Evolutionary conservation across 2,329 filamentous ascomycete species (phyloP), one percentile per base, ranked within the genome.

Genomic region (Purpureocillium lavendulum): DNA sequence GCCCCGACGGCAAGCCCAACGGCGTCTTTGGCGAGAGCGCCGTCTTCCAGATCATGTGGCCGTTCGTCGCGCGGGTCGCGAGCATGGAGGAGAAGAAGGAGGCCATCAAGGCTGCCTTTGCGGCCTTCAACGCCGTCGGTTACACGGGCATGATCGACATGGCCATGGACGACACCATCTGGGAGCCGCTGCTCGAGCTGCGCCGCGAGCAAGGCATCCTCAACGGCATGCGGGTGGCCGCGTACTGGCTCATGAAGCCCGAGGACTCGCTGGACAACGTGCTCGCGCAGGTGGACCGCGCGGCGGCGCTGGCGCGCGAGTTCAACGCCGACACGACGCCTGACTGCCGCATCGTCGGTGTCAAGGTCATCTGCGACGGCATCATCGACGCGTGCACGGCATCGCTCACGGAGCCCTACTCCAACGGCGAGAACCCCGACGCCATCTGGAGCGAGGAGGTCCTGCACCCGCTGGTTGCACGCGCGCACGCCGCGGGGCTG

Each of bases 361-460:
- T 82, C 55, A 83, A 83, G 51, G 56, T 82, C 16, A 79, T 83
- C 30, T 75, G 73, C 48, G 79, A 83, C 43, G 79, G 79, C 10
- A 75, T 80, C 29, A 66, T 83, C 30, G 79, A 83, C 45, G 74
- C 73, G 0, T 83, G 78, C 55, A 82, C 79, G 2, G 79, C 79
- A 0, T 75, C 71, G 0, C 56, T 83, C 2, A 62, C 64, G 1
- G 69, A 80, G 50, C 77, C 79, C 0, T 82, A 82, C 49, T 62
- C 68, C 4, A 70, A 69, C 45, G 66, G 62, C 1, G 53, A 61
- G 6, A 59, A 64, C 10, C 59, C 67, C 16, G 67, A 71, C 2
- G 64, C 75, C 0, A 64, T 81, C 36, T 83, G 78, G 78, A 60
- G 65, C 0, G 57, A 61, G 2, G 62, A 65, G 13, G 67, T 73